Base-by-base conservation (phyloP, 2,329 filamentous ascomycete species). In the Rhynchosporium secalis region DNA sequence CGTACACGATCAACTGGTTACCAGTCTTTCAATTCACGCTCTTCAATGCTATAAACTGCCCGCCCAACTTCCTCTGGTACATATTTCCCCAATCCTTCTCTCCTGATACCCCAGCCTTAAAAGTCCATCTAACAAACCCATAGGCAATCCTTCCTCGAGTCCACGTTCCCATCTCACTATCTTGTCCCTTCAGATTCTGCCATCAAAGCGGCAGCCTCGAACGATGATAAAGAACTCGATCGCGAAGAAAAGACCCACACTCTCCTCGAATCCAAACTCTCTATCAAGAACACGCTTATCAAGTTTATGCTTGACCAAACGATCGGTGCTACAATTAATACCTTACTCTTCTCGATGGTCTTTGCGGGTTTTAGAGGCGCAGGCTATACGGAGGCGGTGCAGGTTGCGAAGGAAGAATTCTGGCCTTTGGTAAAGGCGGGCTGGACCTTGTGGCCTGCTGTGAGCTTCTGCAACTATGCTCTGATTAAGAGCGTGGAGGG, bases 1-100 rank as follows among this genome's bases (percentile, higher is more conserved):
- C 84, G 10, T 81, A 90, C 58, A 75, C 78, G 29, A 78, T 96
- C 69, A 84, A 92, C 75, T 81, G 82, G 76, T 76, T 83, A 4
- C 85, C 89, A 3, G 80, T 96, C 48, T 77, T 92, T 68, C 90
- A 92, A 73, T 96, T 96, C 76, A 77, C 90, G 57, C 72, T 91
- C 58, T 96, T 88, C 78, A 84, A 87, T 67, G 72, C 90, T 40
- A 73, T 96, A 63, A 88, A 83, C 75, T 89, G 87, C 46, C 92
- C 92, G 2, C 90, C 90, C 49, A 97, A 97, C 76, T 91, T 92
- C 72, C 73, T 91, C 70, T 96, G 92, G 92, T 86, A 75, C 29
- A 10, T 20, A 38, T 13, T 3, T 36, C 41, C 40, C 26, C 43
- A 45, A n/a, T 7, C 7, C 31, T n/a, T 40, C 41, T 13, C n/a